phyloP scores from a whole-genome alignment of 2,329 filamentous ascomycete genomes.

The Colletotrichum sp. region DNA sequence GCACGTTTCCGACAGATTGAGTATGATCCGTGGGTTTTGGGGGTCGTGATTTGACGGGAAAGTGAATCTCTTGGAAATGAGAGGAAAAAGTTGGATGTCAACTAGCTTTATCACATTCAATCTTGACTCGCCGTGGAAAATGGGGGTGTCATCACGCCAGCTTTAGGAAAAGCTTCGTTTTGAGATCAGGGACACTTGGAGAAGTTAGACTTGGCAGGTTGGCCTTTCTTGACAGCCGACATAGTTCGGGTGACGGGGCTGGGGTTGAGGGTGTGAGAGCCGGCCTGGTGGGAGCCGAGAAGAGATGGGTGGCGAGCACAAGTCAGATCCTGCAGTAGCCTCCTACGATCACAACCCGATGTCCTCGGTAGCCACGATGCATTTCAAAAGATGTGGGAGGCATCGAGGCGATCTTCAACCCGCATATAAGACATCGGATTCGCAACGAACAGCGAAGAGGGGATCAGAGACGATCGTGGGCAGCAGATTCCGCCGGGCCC shows the following conservation, averaged over 20 bases:
- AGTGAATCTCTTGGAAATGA: neutral
- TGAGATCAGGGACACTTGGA: neutral
- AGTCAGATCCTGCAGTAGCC: neutral
- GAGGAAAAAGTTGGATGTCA: neutral
- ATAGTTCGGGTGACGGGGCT: neutral
- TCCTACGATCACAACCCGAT: neutral
- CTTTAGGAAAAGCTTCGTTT: neutral
- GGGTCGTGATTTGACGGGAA: neutral
- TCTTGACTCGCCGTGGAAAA: neutral
- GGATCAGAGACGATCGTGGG: neutral
- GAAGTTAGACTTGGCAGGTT: neutral
- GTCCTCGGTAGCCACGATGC: neutral
- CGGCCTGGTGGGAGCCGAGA: neutral
- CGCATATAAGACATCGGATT: neutral
- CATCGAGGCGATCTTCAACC: neutral
- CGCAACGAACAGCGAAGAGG: neutral
- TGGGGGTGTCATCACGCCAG: neutral
- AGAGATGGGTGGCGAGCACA: neutral
- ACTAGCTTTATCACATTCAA: neutral
- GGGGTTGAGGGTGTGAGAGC: neutral
- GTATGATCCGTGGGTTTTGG: neutral
- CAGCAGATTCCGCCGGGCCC: neutral
- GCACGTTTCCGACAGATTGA: neutral
- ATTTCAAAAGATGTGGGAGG: neutral
- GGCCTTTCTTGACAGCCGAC: neutral